Evolutionary conservation across 164 flowering plant genomes (phyloP), one percentile per base, ranked within the genome.

Genomic region (Tetracentron sinense): DNA sequence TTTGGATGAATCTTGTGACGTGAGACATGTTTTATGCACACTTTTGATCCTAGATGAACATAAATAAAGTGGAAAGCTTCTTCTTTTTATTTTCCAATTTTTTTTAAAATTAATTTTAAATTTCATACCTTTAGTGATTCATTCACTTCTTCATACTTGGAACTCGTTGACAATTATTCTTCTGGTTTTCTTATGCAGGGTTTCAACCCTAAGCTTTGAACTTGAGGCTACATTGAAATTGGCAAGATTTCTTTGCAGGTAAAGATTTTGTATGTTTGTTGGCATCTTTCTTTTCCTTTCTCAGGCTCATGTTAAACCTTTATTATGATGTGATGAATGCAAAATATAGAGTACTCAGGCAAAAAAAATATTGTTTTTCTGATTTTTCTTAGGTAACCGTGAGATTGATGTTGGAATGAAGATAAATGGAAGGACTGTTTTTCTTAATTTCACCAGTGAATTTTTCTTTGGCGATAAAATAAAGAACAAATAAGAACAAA

Each of bases 171-270:
- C 25, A 42, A 46, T 30, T 56, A 31, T 7, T 54, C 42, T 20
- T 35, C 16, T 27, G 25, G 1, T 54, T 47, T 48, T 73, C 74
- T 52, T 44, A 31, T 74, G 80, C 97, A 95, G 99, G 78, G 99
- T 95, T 68, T 91, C 99, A 27, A 93, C 99, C 48, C 71, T 95
- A 61, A 89, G 90, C 82, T 95, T 95, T 85, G 99, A 95, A 66
- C 93, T 95, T 53, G 97, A 95, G 76, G 96, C 99, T 62, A 86
- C 87, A 26, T 66, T 95, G 64, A 95, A 92, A 78, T 71, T 95
- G 80, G 99, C 97, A 65, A 83, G 97, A 71, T 95, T 86, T 74
- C 93, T 95, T 58, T 91, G 97, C 87, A 82, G 97, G 99, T 95
- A 83, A 46, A 12, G 63, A 44, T 38, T 47, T 16, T 67, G 11